A percentile compares a stretch with the other conserved stretches of the same genome.
phyloP scores from a whole-genome alignment of 2,329 filamentous ascomycete genomes.

The Domatiomyces globalis region DNA sequence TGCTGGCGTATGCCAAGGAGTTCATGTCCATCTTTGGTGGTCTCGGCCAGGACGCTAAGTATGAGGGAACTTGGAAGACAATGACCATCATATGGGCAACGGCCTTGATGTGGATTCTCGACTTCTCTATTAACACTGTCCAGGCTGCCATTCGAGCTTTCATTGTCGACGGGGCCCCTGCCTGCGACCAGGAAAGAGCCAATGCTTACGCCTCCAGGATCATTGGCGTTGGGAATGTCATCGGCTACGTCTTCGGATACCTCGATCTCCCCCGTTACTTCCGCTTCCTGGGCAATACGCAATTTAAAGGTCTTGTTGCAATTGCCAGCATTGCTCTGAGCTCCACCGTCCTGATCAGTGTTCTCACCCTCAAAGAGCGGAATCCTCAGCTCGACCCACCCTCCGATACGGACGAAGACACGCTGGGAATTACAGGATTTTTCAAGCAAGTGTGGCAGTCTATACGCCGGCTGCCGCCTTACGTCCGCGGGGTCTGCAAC shows the following conservation, averaged over 20 bases:
- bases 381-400: constrained; percentile 62
- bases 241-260: constrained; percentile 80
- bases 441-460: constrained; percentile 66
- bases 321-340: constrained; percentile 64
- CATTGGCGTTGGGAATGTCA: constrained; percentile 75
- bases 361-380: constrained; percentile 56
- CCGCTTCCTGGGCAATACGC: constrained; percentile 69
- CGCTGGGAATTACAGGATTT: constrained; percentile 54
- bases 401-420: constrained; percentile 41
- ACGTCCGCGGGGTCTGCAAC: constrained; percentile 67
- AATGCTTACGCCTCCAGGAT: constrained; percentile 90
- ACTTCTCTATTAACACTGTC: constrained; percentile 92
- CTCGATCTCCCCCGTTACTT: constrained; percentile 59
- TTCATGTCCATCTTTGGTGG: constrained; percentile 53
- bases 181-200: constrained; percentile 83
- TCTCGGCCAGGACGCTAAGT: constrained; percentile 56
- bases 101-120: constrained; percentile 73
- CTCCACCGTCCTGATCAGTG: constrained; percentile 57
- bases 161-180: constrained; percentile 82
- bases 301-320: constrained; percentile 85
- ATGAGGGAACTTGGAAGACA: constrained; percentile 49
- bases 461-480: constrained; percentile 62
- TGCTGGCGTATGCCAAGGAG: constrained; percentile 60
- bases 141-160: constrained; percentile 85
- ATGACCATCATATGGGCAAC: constrained; percentile 66